Evolutionary conservation across 1,284 basidiomycete species (phyloP).

Genomic region (Pascua sp.): DNA sequence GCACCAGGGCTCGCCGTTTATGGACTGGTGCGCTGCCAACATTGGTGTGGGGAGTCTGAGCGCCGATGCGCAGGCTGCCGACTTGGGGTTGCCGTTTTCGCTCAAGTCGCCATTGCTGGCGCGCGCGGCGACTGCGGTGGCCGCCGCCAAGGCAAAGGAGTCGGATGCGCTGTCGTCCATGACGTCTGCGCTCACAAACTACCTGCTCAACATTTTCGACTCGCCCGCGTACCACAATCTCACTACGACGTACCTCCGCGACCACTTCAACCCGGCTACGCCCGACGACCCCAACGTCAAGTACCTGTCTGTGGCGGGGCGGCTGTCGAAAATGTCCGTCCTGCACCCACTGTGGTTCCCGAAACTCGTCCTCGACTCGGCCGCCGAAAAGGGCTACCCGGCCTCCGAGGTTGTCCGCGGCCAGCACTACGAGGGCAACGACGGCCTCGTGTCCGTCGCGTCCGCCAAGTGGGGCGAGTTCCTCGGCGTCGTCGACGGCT

Average conservation of each 20-base stretch:
- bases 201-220: slow-evolving; percentile 88
- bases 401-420: slow-evolving; percentile 57
- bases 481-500: slow-evolving; percentile 81
- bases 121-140: slow-evolving; percentile 8
- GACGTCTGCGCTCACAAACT: slow-evolving; percentile 61
- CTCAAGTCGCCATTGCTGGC: slow-evolving; percentile 54
- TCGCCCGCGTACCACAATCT: slow-evolving; percentile 96
- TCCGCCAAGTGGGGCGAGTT: slow-evolving; percentile 92
- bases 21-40: slow-evolving; percentile 97
- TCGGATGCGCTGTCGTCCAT: slow-evolving; percentile 29
- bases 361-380: slow-evolving; percentile 81
- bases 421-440: slow-evolving; percentile 74
- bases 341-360: slow-evolving; percentile 97
- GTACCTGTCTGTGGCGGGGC: slow-evolving; percentile 87
- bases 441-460: slow-evolving; percentile 86
- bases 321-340: slow-evolving; percentile 64
- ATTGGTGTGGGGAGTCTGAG: slow-evolving; percentile 70
- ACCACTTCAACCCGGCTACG: slow-evolving; percentile 86
- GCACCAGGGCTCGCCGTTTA: slow-evolving; percentile 93
- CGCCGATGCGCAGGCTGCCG: slow-evolving; percentile 23
- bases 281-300: slow-evolving; percentile 79
- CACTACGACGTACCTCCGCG: slow-evolving; percentile 77
- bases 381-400: slow-evolving; percentile 55
- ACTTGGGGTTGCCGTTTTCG: slow-evolving; percentile 48
- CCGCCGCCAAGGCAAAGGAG: slow-evolving; percentile 3